These are phyloP conservation scores for Somion occarium DNA, from an alignment of 1,284 basidiomycete genomes.

Conservation along the genomic window DNA sequence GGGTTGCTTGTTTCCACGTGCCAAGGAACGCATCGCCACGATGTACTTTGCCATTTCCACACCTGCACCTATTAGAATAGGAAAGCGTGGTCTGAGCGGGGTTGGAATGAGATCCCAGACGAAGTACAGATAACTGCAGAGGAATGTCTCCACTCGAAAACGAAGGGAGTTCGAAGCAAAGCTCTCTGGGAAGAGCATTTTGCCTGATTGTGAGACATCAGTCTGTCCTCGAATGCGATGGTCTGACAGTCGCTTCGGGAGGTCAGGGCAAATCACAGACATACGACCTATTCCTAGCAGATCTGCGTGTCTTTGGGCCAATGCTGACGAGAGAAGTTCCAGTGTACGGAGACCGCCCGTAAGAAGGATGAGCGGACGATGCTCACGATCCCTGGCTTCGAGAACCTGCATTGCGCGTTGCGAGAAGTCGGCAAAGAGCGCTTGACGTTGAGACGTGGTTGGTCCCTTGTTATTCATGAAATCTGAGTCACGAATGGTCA, in stretches of 20 bases:
- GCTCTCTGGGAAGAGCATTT: neutral
- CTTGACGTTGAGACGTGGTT: conserved; percentile 41
- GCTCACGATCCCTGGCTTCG: conserved; percentile 19
- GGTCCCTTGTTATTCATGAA: conserved; percentile 22
- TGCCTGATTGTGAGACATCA: neutral
- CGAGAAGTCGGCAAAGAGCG: conserved; percentile 60
- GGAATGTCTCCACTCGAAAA: conserved; percentile 12
- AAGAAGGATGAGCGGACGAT: conserved; percentile 62
- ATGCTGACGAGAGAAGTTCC: conserved; percentile 50
- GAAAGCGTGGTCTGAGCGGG: conserved; percentile 13
- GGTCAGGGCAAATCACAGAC: conserved; percentile 58
- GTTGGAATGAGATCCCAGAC: conserved; percentile 16
- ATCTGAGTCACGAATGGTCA: conserved; percentile 12
- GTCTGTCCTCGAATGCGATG: neutral
- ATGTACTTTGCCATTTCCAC: conserved; percentile 22
- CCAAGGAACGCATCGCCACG: conserved; percentile 21
- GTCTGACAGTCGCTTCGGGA: conserved; percentile 28
- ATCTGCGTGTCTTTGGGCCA: conserved; percentile 55
- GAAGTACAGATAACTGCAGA: conserved; percentile 8
- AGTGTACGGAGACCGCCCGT: conserved; percentile 77
- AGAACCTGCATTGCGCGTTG: conserved; percentile 42
- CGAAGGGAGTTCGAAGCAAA: conserved; percentile 1
- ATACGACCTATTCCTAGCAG: conserved; percentile 76
- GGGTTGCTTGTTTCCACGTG: conserved; percentile 14
- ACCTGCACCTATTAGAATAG: conserved; percentile 23